These are phyloP conservation scores for Heterobasidion parviporum DNA, from an alignment of 1,284 basidiomycete genomes.

Conservation along the genomic window DNA sequence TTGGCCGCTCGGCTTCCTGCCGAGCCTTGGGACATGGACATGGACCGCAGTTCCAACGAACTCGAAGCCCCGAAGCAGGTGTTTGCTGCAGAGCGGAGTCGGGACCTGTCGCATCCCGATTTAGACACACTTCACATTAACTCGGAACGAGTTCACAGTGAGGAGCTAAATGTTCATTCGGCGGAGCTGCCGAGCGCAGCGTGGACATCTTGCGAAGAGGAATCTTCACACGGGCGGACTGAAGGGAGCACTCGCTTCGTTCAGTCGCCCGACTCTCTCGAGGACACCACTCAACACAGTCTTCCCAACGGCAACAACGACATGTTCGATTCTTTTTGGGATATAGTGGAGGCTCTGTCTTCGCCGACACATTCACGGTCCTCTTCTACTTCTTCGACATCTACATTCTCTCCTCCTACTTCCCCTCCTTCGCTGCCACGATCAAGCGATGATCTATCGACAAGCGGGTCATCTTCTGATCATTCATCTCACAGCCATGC, in stretches of 20 bases:
- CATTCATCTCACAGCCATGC: background rate
- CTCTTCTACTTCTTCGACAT: constrained; percentile 7
- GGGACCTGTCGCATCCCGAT: background rate
- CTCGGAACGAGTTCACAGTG: background rate
- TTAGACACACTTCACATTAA: background rate
- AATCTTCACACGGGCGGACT: constrained; percentile 1
- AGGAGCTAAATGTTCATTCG: constrained; percentile 2
- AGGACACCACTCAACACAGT: constrained; percentile 1
- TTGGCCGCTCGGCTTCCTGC: constrained; percentile 52
- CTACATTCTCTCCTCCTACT: constrained; percentile 5
- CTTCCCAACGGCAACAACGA: background rate
- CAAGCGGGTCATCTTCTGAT: background rate
- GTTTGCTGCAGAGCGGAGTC: background rate
- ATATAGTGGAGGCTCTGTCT: constrained; percentile 6
- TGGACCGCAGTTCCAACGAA: background rate
- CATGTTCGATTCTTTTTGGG: constrained; percentile 11
- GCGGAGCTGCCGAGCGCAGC: background rate
- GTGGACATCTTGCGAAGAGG: background rate
- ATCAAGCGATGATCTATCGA: constrained; percentile 1
- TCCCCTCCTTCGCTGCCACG: constrained; percentile 6
- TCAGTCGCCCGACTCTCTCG: constrained; percentile 6
- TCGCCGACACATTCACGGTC: constrained; percentile 7
- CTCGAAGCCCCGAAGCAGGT: background rate
- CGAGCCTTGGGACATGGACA: constrained; percentile 46
- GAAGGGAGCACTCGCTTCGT: constrained; percentile 2